phyloP scores from a whole-genome alignment of 257 asterid species.

The Nicotiana obtusifolia region DNA sequence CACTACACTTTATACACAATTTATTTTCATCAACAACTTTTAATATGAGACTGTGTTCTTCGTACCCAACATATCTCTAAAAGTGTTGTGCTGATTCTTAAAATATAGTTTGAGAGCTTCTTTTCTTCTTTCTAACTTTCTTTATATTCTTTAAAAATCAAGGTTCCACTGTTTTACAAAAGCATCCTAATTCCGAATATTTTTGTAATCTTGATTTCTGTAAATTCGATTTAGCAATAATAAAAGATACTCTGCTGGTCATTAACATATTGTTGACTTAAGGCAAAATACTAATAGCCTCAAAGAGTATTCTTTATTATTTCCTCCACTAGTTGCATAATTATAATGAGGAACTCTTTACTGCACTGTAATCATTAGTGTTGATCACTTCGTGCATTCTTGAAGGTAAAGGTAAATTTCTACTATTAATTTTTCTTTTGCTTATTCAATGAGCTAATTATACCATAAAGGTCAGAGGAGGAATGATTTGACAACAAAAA shows the following conservation, averaged over 20 bases:
- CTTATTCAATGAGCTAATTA: not conserved
- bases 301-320: not conserved
- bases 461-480: not conserved
- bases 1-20: too few species aligned
- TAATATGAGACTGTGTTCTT: too few species aligned
- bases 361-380: not conserved
- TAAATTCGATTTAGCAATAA: too few species aligned
- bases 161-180: not conserved
- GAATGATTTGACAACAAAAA: constrained; percentile 8
- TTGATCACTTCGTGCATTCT: not conserved
- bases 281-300: not conserved
- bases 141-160: not conserved
- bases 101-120: too few species aligned
- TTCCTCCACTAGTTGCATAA: not conserved
- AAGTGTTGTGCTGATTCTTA: not conserved
- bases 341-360: not conserved
- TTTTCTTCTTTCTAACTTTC: not conserved
- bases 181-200: not conserved
- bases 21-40: too few species aligned
- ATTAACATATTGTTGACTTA: not conserved
- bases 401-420: not conserved
- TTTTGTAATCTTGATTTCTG: not conserved
- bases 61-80: not conserved
- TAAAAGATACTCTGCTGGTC: not conserved
- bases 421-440: not conserved